Base-by-base conservation (phyloP, 805 yeast genomes). In the Starmera quercuum region DNA sequence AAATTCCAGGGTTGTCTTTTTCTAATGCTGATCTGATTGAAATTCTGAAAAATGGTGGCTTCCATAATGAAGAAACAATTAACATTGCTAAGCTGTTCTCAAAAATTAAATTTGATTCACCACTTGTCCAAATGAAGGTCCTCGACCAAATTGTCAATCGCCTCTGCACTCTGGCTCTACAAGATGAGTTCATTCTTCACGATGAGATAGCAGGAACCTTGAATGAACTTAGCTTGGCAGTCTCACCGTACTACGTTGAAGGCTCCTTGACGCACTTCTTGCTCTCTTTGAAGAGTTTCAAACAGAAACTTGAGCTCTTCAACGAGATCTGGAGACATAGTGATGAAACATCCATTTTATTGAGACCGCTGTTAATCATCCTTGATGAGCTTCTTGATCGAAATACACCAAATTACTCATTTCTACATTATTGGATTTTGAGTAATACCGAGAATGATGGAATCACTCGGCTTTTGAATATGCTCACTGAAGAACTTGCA, bases 281-380 rank as follows among this genome's bases (percentile, higher is more conserved):
- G 20, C 47, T 78, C 11, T 50, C 65, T 4, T 53, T 63, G 6
- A 40, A 56, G 6, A 51, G 49, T 23, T 56, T 66, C 15, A 50
- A 56, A 6, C 56, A 64, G 13, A 63, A 76, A 38, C 54, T 80
- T 1, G 53, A 62, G 13, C 80, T 83, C 0, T 71, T 85, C 41
- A 67, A 75, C 32, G 67, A 74, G 7, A 51, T 88, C 5, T 90
- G 97, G 97, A 65, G 67, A 4, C 90, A 83, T 45, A 69, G 90
- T 0, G 70, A 66, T 29, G 84, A 76, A 24, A 46, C 58, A 4
- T 41, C 53, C 3, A 55, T 61, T 33, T 58, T 86, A 10, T 59
- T 68, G 6, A 65, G 79, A 41, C 92, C 95, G 0, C 53, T 86
- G 6, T 74, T 77, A 39, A 51, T 84, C 1, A 59, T 84, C 13